These are phyloP conservation scores for Macroventuria anomochaeta DNA, from an alignment of 2,329 filamentous ascomycete genomes.

Conservation along the genomic window DNA sequence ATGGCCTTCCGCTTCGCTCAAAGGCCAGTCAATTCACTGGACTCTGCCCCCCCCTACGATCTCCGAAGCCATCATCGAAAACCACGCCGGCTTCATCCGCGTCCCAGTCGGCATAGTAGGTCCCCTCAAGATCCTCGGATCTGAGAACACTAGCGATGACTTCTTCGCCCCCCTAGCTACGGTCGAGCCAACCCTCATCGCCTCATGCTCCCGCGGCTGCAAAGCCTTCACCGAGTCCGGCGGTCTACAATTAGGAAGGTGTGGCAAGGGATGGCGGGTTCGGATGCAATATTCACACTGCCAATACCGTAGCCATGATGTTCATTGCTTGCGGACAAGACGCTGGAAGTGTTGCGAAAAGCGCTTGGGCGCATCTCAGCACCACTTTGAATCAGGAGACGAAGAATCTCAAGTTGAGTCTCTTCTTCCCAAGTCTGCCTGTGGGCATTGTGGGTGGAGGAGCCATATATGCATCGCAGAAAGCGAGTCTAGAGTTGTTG, in stretches of 20 bases:
- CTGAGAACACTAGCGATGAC: neutral
- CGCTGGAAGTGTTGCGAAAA: conserved; percentile 9
- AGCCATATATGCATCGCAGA: conserved; percentile 4
- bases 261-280: conserved; percentile 1
- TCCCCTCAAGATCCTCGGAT: conserved; percentile 25
- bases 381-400: neutral
- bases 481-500: conserved; percentile 4
- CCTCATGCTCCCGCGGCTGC: conserved; percentile 40
- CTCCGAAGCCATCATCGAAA: conserved; percentile 20
- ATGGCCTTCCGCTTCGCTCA: too few relatives aligned
- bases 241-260: conserved; percentile 4
- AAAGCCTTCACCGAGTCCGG: conserved; percentile 32
- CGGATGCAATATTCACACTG: conserved; percentile 8
- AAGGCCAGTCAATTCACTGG: too few relatives aligned
- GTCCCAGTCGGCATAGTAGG: conserved; percentile 32
- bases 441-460: conserved; percentile 8
- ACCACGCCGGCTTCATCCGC: conserved; percentile 25
- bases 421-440: conserved; percentile 12
- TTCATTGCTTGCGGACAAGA: conserved; percentile 11
- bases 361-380: conserved; percentile 5
- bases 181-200: conserved; percentile 36
- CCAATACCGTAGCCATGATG: conserved; percentile 6
- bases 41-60: neutral
- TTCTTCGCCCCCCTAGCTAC: conserved; percentile 41
- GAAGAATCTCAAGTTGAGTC: neutral